phyloP scores from a whole-genome alignment of 106 monocot genomes.

The Allium cepa region DNA sequence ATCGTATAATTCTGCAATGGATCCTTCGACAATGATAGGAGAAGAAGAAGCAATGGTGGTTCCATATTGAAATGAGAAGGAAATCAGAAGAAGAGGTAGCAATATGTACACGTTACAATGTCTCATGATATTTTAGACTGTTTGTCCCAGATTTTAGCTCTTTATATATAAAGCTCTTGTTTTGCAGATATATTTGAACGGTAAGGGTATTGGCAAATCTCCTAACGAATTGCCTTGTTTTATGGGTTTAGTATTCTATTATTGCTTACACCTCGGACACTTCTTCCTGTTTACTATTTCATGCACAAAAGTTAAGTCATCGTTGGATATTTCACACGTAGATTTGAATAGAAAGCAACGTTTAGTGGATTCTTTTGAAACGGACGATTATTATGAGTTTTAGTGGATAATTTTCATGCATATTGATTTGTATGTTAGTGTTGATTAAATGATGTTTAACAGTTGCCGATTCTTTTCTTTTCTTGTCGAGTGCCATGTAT shows the following conservation, averaged over 20 bases:
- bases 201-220: no score
- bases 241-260: no score
- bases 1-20: conserved; percentile 1
- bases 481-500: no score
- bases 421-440: background rate
- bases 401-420: background rate
- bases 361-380: background rate
- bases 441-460: background rate
- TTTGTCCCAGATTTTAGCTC: background rate
- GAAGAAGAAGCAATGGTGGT: background rate
- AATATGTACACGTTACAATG: background rate
- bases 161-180: no score
- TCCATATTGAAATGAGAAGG: background rate
- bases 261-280: no score
- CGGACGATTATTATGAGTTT: background rate
- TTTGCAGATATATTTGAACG: no score
- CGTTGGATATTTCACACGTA: background rate
- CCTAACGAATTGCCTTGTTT: no score
- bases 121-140: background rate
- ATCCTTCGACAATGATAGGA: background rate
- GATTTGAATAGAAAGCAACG: background rate
- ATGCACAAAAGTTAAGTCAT: background rate
- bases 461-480: background rate
- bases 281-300: background rate
- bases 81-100: background rate